These are phyloP conservation scores for Balamuthia mandrillaris DNA, from an alignment of 208 protist species.

Conservation along the genomic window DNA sequence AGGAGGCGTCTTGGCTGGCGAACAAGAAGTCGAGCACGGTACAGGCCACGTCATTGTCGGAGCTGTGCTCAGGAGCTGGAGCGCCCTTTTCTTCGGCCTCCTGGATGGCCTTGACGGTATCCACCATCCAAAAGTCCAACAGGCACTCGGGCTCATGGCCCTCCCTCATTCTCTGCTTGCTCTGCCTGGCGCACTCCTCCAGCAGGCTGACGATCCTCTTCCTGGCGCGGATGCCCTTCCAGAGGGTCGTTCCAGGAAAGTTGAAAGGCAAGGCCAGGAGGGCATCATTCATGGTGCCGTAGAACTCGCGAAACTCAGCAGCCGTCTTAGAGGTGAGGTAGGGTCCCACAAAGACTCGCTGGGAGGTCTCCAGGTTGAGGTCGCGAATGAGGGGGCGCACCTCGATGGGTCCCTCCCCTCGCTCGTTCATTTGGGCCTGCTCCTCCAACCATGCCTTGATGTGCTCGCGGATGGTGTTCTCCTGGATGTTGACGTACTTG, in stretches of 20 bases:
- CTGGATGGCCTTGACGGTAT: conserved; percentile 67
- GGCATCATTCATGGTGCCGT: conserved; percentile 87
- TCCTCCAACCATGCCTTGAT: no score
- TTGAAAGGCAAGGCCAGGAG: conserved; percentile 85
- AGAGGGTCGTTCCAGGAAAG: conserved; percentile 84
- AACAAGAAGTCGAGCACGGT: conserved; percentile 89
- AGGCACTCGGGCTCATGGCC: conserved; percentile 80
- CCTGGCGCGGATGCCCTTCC: conserved; percentile 82
- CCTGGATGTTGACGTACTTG: conserved; percentile 64
- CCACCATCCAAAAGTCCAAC: conserved; percentile 84
- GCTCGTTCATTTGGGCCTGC: no score
- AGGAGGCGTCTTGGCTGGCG: conserved; percentile 80
- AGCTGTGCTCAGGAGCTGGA: conserved; percentile 72
- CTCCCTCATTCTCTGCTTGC: conserved; percentile 47
- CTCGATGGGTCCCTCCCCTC: neutral
- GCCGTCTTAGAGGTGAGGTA: conserved; percentile 77
- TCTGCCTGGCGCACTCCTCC: conserved; percentile 69
- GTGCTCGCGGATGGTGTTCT: conserved; percentile 49
- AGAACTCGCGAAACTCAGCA: conserved; percentile 81
- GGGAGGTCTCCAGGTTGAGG: conserved; percentile 86
- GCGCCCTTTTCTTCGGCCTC: conserved; percentile 68
- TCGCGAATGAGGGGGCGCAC: conserved; percentile 63
- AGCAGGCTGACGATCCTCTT: conserved; percentile 81
- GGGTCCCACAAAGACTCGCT: conserved; percentile 85
- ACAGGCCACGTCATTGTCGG: conserved; percentile 82